Conservation (phyloP, 2,329 filamentous ascomycete species). For the Geoglossum cookeanum region DNA sequence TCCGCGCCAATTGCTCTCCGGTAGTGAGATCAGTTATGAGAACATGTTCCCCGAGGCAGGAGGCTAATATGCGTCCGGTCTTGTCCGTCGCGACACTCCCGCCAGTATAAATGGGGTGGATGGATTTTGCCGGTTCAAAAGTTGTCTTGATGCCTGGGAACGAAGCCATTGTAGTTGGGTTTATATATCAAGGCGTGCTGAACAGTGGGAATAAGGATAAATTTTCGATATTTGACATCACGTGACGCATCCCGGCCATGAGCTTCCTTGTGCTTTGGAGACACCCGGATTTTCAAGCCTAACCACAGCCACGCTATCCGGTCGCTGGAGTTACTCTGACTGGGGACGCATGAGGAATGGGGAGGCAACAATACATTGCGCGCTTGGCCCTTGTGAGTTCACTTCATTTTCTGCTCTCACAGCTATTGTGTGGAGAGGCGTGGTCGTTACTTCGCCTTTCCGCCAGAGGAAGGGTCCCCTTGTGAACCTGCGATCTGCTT, state of each 20-base stretch:
- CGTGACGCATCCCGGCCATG: background rate
- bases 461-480: background rate
- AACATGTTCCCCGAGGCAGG: slow-evolving; percentile 80
- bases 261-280: background rate
- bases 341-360: slow-evolving; percentile 3
- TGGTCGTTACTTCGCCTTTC: background rate
- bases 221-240: slow-evolving; percentile 1
- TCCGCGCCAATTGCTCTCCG: slow-evolving; percentile 60
- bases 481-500: background rate
- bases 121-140: slow-evolving; percentile 64
- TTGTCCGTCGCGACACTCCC: slow-evolving; percentile 71
- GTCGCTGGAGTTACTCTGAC: background rate
- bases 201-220: background rate
- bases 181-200: background rate
- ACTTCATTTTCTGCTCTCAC: background rate
- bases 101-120: slow-evolving; percentile 87
- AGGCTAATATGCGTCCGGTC: slow-evolving; percentile 64
- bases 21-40: slow-evolving; percentile 70
- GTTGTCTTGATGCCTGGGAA: slow-evolving; percentile 56
- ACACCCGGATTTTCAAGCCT: background rate
- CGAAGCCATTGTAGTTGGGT: slow-evolving; percentile 27
- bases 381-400: slow-evolving; percentile 19
- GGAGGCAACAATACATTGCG: slow-evolving; percentile 6
- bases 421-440: background rate
- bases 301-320: background rate